Conservation (phyloP, 1,284 basidiomycete species). For the Quambalaria eucalypti region DNA sequence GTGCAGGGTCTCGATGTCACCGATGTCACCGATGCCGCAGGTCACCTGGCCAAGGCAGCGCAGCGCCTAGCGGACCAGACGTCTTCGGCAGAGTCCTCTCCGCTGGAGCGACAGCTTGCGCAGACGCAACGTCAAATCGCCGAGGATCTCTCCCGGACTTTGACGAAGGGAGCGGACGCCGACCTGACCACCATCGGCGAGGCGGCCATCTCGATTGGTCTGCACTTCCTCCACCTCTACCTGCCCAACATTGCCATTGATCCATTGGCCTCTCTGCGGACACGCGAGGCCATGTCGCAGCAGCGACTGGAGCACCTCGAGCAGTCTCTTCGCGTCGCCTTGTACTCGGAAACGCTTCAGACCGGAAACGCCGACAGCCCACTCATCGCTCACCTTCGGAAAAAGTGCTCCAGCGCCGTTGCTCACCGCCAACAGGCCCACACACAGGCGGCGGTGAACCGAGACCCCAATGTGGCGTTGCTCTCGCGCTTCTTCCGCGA, state of each 20-base stretch:
- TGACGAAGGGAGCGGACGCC: no score
- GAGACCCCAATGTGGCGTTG: conserved; percentile 54
- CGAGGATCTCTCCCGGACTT: no score
- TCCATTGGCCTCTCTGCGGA: conserved; percentile 64
- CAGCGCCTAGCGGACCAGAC: no score
- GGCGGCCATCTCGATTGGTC: conserved; percentile 52
- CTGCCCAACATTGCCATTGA: conserved; percentile 81
- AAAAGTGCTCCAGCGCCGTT: no score
- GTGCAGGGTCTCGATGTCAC: no score
- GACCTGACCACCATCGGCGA: no score
- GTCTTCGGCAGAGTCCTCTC: no score
- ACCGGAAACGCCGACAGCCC: conserved; percentile 60
- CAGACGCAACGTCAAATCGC: no score
- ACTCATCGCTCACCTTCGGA: conserved; percentile 48
- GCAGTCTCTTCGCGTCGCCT: conserved; percentile 57
- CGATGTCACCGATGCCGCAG: no score
- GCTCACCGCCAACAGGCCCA: no score
- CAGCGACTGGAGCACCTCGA: conserved; percentile 49
- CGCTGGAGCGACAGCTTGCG: no score
- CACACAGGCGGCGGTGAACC: conserved; percentile 18
- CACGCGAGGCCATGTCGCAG: conserved; percentile 53
- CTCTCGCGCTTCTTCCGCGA: conserved; percentile 76
- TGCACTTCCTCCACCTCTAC: conserved; percentile 61
- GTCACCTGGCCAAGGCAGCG: no score
- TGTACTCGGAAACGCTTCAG: conserved; percentile 55